Evolutionary conservation across 345 rosid species (phyloP).

Genomic region (Brassica cretica): DNA sequence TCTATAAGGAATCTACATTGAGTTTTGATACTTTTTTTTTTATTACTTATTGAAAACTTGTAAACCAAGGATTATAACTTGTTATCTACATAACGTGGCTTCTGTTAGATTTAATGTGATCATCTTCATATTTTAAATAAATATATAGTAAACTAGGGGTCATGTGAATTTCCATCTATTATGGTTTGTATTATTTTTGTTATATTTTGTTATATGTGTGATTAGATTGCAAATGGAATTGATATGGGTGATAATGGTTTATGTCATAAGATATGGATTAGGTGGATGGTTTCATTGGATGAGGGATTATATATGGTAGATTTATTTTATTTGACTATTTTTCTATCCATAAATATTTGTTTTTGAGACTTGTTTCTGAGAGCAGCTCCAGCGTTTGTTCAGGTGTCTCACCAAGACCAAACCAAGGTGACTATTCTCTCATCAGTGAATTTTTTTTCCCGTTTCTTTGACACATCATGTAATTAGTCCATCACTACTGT

Average conservation of each 20-base stretch:
- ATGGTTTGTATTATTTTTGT: no score
- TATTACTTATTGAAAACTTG: no score
- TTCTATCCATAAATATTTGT: not conserved
- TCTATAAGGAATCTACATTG: no score
- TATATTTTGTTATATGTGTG: not conserved
- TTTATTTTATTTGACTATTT: no score
- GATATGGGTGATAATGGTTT: not conserved
- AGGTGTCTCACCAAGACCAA: not conserved
- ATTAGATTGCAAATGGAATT: not conserved
- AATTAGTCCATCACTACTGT: not conserved
- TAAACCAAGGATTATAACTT: no score
- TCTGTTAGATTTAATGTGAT: no score
- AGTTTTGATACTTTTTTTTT: no score
- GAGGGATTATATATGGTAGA: not conserved
- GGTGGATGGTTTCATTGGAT: not conserved
- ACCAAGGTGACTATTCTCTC: not conserved
- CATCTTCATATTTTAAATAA: no score
- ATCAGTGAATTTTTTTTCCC: not conserved
- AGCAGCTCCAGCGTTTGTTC: not conserved
- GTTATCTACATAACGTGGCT: no score
- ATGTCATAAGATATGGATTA: not conserved
- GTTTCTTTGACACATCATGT: not conserved
- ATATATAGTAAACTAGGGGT: no score
- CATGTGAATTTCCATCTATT: no score
- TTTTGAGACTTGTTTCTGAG: not conserved